Evolutionary conservation across 768 basidiomycete species (phyloP), one percentile per base, ranked within the genome.

Genomic region (Suillus paluster): DNA sequence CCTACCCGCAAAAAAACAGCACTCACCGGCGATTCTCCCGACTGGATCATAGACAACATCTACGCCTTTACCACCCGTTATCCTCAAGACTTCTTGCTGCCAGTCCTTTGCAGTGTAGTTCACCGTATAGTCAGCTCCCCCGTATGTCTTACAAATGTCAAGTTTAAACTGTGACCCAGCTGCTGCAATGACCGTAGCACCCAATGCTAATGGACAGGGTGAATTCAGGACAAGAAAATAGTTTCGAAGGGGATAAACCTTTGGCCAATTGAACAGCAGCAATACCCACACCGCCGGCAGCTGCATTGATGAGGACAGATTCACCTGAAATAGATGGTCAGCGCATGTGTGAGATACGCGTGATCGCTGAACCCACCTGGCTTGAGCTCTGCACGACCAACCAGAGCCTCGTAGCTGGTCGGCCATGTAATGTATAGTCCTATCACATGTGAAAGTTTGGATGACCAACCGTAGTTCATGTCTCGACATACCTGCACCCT

Each of bases 281-380:
- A 56, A 97, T 87, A 0, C 96, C 96, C 5, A 99, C 95, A 14
- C 95, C 97, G 4, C 97, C 97, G 1, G 96, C 97, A n/a, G 93
- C 92, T 8, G 95, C 97, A 55, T 94, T 94, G 5, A 99, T 89
- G 3, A 99, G 86, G 4, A 97, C 86, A 86, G 90, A 95, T 77
- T 98, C 97, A 23, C 91, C 92, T 91, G 54, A 9, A 38, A 45
- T 53, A 17, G 50, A 58, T 23, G 27, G 25, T 52, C n/a, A n/a
- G 27, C 12, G 21, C 57, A 23, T 58, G 30, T 60, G 46, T 41
- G 45, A 53, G 19, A 56, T 8, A 41, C 2, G 39, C 55, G 42
- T 9, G 15, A 33, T 9, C 25, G 3, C 39, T 34, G n/a, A 14
- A 21, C 69, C 80, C 41, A 88, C 93, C 95, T 58, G 86, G 76